Percentiles rank a stretch among this genome's conserved stretches.
These are phyloP conservation scores for Strobilomyces dryophilus DNA, from an alignment of 768 basidiomycete genomes.

Conservation along the genomic window DNA sequence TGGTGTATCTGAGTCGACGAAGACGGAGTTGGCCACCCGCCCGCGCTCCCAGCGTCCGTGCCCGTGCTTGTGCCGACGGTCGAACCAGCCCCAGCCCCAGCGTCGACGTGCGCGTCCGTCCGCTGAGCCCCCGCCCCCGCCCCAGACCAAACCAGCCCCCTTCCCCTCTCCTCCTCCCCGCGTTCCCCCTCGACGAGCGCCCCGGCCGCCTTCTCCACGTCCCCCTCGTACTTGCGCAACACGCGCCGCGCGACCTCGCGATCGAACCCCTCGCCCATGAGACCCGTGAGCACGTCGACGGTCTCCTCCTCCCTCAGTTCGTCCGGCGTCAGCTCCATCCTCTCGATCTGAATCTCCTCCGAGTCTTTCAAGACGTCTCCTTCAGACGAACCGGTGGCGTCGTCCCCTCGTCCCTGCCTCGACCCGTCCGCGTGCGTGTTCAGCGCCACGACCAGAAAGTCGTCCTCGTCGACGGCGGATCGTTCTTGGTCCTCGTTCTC, in stretches of 20 bases:
- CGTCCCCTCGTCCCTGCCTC: neutral
- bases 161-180: slow-evolving; percentile 20
- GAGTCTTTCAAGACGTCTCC: neutral
- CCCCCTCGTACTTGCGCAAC: slow-evolving; percentile 55
- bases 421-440: neutral
- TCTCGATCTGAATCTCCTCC: neutral
- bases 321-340: slow-evolving; percentile 21
- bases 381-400: neutral
- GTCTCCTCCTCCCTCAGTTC: slow-evolving; percentile 27
- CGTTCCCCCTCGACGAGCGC: slow-evolving; percentile 52
- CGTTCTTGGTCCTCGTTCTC: too few relatives aligned
- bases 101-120: too few relatives aligned
- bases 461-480: slow-evolving; percentile 1
- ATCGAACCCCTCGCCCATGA: slow-evolving; percentile 41
- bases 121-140: neutral
- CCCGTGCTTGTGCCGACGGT: too few relatives aligned
- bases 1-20: too few relatives aligned
- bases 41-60: too few relatives aligned
- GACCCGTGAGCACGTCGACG: slow-evolving; percentile 31
- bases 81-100: too few relatives aligned
- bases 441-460: neutral
- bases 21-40: too few relatives aligned
- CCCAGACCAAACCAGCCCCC: neutral
- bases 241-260: slow-evolving; percentile 49
- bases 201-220: slow-evolving; percentile 52